Conservation (phyloP, 164 flowering plant species). For the Chimonanthus praecox region DNA sequence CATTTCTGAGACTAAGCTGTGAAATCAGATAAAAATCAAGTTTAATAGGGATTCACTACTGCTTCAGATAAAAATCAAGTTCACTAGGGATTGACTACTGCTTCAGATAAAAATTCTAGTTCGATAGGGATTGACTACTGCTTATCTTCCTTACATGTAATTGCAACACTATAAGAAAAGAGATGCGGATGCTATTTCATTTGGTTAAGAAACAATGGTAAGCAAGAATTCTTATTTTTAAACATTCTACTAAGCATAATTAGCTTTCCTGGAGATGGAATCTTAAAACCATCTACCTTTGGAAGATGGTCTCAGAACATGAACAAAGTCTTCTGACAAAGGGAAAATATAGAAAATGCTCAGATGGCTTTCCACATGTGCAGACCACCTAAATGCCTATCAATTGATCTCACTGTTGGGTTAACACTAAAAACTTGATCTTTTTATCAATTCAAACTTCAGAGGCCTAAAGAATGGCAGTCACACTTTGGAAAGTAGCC, state of each 20-base stretch:
- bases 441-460: no score
- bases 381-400: no score
- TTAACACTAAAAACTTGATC: no score
- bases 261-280: neutral
- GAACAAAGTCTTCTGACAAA: no score
- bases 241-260: neutral
- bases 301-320: no score
- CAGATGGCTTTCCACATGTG: no score
- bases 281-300: no score
- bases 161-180: neutral
- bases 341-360: no score
- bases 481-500: no score
- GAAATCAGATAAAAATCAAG: neutral
- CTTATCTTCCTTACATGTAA: neutral
- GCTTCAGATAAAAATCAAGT: no score
- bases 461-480: no score
- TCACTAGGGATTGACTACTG: neutral
- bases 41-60: neutral
- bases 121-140: neutral
- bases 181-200: neutral
- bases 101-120: neutral
- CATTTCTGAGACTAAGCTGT: slow-evolving; percentile 18
- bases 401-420: no score
- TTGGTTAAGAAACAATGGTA: neutral
- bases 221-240: neutral